Evolutionary conservation across 1,284 basidiomycete species (phyloP).

Genomic region (Inonotus hispidus): DNA sequence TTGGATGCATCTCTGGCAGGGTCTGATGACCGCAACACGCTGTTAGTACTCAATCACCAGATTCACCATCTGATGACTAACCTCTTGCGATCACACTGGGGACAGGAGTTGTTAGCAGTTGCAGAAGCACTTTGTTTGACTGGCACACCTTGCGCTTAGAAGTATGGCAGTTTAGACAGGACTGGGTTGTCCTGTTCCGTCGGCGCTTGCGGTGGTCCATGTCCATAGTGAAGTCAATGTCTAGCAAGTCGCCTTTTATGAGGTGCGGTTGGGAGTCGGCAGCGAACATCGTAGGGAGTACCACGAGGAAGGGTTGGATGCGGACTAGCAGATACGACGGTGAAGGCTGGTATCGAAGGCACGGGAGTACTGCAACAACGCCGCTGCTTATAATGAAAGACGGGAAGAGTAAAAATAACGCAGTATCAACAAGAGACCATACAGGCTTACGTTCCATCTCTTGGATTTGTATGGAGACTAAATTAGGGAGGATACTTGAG

Average conservation of each 20-base stretch:
- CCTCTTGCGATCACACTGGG: conserved; percentile 34
- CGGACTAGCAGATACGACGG: background rate
- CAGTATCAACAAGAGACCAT: conserved; percentile 5
- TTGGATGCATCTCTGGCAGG: conserved; percentile 85
- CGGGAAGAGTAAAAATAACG: conserved; percentile 8
- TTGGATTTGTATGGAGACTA: conserved; percentile 8
- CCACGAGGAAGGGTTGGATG: background rate
- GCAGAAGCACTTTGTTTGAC: conserved; percentile 10
- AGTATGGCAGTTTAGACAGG: conserved; percentile 87
- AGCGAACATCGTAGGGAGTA: conserved; percentile 14
- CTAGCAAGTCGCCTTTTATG: conserved; percentile 18
- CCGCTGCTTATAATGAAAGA: conserved; percentile 7
- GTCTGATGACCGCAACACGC: conserved; percentile 33
- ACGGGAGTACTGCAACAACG: conserved; percentile 6
- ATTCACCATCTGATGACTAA: background rate
- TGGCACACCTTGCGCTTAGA: conserved; percentile 79
- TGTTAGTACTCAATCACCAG: background rate
- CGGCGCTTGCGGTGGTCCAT: conserved; percentile 43
- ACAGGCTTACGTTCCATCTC: background rate
- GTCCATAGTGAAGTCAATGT: conserved; percentile 22
- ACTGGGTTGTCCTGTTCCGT: conserved; percentile 84
- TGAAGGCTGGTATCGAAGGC: conserved; percentile 8
- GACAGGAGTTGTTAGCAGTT: background rate
- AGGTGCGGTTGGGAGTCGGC: conserved; percentile 17
- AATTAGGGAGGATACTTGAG: conserved; percentile 2